Evolutionary conservation across 257 asterid species (phyloP).

Genomic region (Linaria vulgaris): DNA sequence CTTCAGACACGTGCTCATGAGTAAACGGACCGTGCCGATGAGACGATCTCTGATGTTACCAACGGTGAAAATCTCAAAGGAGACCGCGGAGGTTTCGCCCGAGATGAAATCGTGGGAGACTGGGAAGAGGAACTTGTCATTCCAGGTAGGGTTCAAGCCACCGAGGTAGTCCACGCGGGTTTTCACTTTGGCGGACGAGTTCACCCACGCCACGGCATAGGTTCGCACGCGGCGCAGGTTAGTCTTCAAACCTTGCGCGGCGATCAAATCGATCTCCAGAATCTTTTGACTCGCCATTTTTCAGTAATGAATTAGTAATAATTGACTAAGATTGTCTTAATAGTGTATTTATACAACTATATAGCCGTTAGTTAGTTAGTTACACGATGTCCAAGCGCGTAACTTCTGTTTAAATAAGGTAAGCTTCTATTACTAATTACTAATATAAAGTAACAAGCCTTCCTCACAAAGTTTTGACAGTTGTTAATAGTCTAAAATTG

Average conservation of each 20-base stretch:
- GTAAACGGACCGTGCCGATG: slow-evolving; percentile 74
- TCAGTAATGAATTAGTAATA: slow-evolving; percentile 22
- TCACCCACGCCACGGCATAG: slow-evolving; percentile 77
- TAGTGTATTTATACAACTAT: too few relatives aligned
- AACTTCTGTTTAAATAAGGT: too few relatives aligned
- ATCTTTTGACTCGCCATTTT: slow-evolving; percentile 45
- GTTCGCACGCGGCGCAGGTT: slow-evolving; percentile 61
- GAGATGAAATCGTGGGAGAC: slow-evolving; percentile 61
- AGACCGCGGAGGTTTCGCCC: slow-evolving; percentile 80
- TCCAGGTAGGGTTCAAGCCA: slow-evolving; percentile 90
- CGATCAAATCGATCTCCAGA: slow-evolving; percentile 82
- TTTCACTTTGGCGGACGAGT: slow-evolving; percentile 70
- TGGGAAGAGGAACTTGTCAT: slow-evolving; percentile 84
- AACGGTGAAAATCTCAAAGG: slow-evolving; percentile 73
- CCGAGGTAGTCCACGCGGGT: slow-evolving; percentile 62
- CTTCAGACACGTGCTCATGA: slow-evolving; percentile 54
- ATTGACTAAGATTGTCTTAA: not conserved
- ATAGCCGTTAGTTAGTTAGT: too few relatives aligned
- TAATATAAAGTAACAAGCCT: too few relatives aligned
- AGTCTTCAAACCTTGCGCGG: slow-evolving; percentile 83
- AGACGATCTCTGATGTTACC: slow-evolving; percentile 62
- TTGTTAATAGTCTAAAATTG: too few relatives aligned
- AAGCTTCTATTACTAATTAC: too few relatives aligned
- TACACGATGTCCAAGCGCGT: too few relatives aligned
- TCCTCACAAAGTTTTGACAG: too few relatives aligned